phyloP scores from a whole-genome alignment of 2,329 filamentous ascomycete species.

The Endoconidiophora polonica region DNA sequence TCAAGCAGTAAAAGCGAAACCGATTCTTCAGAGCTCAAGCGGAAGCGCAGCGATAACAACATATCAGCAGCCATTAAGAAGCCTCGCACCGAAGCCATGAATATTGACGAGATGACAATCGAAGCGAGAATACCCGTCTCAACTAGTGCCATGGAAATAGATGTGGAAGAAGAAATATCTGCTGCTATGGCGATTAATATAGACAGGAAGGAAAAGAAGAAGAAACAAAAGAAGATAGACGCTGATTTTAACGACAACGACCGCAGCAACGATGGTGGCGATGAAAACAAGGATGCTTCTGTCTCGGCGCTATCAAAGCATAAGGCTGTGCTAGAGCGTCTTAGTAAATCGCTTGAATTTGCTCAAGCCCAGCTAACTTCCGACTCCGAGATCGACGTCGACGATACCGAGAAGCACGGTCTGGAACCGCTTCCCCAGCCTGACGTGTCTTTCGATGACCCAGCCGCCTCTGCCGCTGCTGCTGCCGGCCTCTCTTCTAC shows the following conservation, averaged over 20 bases:
- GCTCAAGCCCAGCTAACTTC: constrained; percentile 20
- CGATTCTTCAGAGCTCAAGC: background rate
- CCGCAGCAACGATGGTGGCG: background rate
- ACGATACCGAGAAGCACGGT: constrained; percentile 41
- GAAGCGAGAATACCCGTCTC: constrained; percentile 14
- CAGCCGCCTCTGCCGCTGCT: constrained; percentile 37
- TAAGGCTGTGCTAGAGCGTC: constrained; percentile 17
- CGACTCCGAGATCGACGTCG: constrained; percentile 19
- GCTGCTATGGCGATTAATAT: constrained; percentile 12
- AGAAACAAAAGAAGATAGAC: constrained; percentile 17
- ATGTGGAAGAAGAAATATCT: constrained; percentile 13
- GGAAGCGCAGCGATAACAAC: background rate
- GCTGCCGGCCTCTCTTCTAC: constrained; percentile 36
- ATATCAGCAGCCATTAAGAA: background rate
- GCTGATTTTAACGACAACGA: background rate
- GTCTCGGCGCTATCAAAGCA: constrained; percentile 8
- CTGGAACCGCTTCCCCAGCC: constrained; percentile 73
- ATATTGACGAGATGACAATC: background rate
- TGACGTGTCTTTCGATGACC: constrained; percentile 38
- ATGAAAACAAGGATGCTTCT: background rate
- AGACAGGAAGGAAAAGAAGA: constrained; percentile 20
- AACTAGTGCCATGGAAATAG: constrained; percentile 2
- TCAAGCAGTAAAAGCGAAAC: background rate
- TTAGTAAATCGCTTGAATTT: constrained; percentile 19
- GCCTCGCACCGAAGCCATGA: background rate